Evolutionary conservation across 2,329 filamentous ascomycete species (phyloP), one percentile per base, ranked within the genome.

Genomic region (Sclerotinia subarctica): DNA sequence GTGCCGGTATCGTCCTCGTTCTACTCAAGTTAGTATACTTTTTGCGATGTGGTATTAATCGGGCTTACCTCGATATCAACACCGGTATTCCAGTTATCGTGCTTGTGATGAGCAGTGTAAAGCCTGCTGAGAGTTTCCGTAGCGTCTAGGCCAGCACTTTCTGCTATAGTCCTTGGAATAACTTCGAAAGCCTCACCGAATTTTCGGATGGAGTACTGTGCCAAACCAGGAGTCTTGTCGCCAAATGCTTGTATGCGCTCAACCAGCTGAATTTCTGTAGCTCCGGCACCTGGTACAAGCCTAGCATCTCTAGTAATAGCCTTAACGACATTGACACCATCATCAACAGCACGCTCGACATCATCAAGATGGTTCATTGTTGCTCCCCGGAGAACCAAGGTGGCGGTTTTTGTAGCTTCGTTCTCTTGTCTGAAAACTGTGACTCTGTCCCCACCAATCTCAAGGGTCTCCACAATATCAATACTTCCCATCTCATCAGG

Each of bases 311-410:
- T 92, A 70, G 95, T 98, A 79, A 99, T 96, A 72, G 95, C 95
- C 84, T 99, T 99, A 79, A 99, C 91, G 64, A 96, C 96, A 77
- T 98, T 99, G 79, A 99, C 95, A 72, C 95, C 95, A 74, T 99
- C 95, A 76, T 99, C 95, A 68, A 99, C 94, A 63, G 95, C 95
- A 72, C 95, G 90, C 85, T 99, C 95, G 47, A 99, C 87, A 75
- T 99, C 95, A 77, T 99, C 95, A 32, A 99, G 88, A 80, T 98
- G 93, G 83, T 99, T 99, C 81, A 98, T 94, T 6, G 95, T 99
- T 26, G 95, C 95, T 62, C 96, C 95, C 72, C 95, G 89, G 70
- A 99, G 88, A 65, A 99, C 94, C 60, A 99, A 86, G 10, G 95
- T 99, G 26, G 96, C 92, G 64, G 95, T 99, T 76, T 94, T 88